These are phyloP conservation scores for Auxenochlorella pyrenoidosa DNA, from an alignment of 139 green algal species.

Conservation along the genomic window DNA sequence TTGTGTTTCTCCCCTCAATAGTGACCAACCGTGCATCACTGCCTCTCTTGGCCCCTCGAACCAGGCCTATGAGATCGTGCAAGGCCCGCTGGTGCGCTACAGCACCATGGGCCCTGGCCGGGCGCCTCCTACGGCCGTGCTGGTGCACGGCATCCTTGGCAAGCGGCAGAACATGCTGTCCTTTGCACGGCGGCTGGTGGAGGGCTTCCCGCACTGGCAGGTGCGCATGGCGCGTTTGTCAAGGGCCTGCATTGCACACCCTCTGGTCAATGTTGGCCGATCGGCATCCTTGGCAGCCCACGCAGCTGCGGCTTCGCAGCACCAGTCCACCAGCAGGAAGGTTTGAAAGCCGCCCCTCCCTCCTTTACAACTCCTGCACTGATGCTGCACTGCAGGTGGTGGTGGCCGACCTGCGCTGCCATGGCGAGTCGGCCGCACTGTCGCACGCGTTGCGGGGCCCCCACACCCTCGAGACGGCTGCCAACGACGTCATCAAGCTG, in stretches of 20 bases:
- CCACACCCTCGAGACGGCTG: conserved; percentile 73
- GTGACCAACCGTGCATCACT: neutral
- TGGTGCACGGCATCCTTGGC: conserved; percentile 96
- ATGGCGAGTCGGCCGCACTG: conserved; percentile 81
- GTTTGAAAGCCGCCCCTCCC: too few relatives aligned
- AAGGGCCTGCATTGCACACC: neutral
- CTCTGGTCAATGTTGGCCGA: neutral
- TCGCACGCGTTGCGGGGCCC: conserved; percentile 31
- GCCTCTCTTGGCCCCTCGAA: too few relatives aligned
- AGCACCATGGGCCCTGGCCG: neutral
- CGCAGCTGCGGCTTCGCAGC: neutral
- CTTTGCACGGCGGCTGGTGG: conserved; percentile 79
- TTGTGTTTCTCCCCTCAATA: neutral
- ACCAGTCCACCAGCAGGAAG: too few relatives aligned
- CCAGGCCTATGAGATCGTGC: conserved; percentile 67
- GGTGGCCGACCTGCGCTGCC: conserved; percentile 92
- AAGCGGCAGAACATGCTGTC: conserved; percentile 83
- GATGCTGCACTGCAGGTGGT: conserved; percentile 84
- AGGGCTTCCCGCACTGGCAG: conserved; percentile 72
- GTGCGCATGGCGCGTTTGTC: neutral
- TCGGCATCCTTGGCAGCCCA: neutral
- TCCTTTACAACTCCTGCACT: too few relatives aligned
- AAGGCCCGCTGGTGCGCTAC: conserved; percentile 63
- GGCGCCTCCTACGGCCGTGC: conserved; percentile 86
- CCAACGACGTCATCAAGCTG: conserved; percentile 79